Base-by-base conservation (phyloP, 2,329 filamentous ascomycete genomes). In the Nannizziopsis arthrosporioides region DNA sequence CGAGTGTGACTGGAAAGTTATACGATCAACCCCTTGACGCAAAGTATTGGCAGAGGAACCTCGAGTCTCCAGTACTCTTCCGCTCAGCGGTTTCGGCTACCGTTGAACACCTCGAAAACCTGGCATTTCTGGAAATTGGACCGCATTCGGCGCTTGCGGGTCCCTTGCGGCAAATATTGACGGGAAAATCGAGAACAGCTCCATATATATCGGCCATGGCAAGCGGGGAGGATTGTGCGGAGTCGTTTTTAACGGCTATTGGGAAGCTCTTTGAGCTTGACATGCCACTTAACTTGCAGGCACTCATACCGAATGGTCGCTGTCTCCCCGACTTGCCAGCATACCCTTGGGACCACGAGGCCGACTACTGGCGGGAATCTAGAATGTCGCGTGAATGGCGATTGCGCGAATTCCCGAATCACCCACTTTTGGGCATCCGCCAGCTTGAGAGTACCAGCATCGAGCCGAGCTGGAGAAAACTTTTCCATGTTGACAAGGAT, bases 31-130 rank as follows among this genome's bases (percentile, higher is more conserved):
- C 40, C 48, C 2, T 17, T 53, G 4, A 52, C 31, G 6, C 54
- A 1, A 19, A 45, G 5, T 68, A 69, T 52, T 69, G 66, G 64
- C 54, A 59, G 1, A 51, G 60, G n/a, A 70, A 69, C 50, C 56
- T 70, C 54, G 47, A 57, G 0, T 53, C 55, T 2, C 49, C 65
- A 8, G 66, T 70, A 2, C 54, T 59, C 1, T 70, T 69, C 51
- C 55, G 53, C 12, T 47, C 56, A 14, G 61, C 59, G 14, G 31
- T 65, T 6, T 11, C 10, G 14, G 38, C 19, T 3, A 22, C 47
- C 11, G n/a, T 38, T 4, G 36, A 37, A 27, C 22, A 27, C 7
- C n/a, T n/a, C n/a, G 7, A 27, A 7, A 27, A 27, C 4, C 22
- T 27, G 22, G 22, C 22, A n/a, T 15, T 48, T 14, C 5, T 66